Evolutionary conservation across 495 filamentous ascomycete genomes (phyloP).

Genomic region (Halenospora varia): DNA sequence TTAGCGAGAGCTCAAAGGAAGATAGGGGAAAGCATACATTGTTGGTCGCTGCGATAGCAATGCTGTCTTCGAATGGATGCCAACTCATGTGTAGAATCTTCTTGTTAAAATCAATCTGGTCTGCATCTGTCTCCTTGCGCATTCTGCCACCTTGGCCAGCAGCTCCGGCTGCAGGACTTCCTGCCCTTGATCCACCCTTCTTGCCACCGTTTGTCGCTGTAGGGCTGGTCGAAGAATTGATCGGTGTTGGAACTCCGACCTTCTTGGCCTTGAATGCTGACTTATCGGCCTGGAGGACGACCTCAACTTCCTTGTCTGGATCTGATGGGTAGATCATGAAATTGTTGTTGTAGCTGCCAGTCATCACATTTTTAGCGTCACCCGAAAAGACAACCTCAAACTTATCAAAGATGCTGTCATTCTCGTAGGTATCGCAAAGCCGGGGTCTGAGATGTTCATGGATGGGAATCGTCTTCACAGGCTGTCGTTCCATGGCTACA

Average conservation of each 20-base stretch:
- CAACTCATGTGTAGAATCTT: slow-evolving; percentile 99
- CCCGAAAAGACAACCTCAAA: slow-evolving; percentile 99
- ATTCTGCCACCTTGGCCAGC: slow-evolving; percentile 83
- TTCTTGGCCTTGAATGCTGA: slow-evolving; percentile 99
- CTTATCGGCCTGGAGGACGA: slow-evolving; percentile 96
- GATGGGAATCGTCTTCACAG: slow-evolving; percentile 97
- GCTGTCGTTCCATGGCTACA: slow-evolving; percentile 96
- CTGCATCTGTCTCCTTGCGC: slow-evolving; percentile 98
- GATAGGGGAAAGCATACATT: slow-evolving; percentile 66
- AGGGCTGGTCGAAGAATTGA: slow-evolving; percentile 72
- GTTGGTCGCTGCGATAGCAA: slow-evolving; percentile 98
- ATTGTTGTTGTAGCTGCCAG: slow-evolving; percentile 99
- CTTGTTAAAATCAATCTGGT: slow-evolving; percentile 99
- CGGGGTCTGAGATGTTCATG: slow-evolving; percentile 94
- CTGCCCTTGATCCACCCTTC: slow-evolving; percentile 80
- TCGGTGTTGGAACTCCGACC: slow-evolving; percentile 94
- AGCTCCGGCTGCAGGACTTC: slow-evolving; percentile 78
- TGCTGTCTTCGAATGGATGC: slow-evolving; percentile 99
- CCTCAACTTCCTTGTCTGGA: slow-evolving; percentile 91
- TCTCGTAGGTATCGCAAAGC: slow-evolving; percentile 97
- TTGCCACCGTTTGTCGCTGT: slow-evolving; percentile 61
- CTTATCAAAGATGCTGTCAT: slow-evolving; percentile 99
- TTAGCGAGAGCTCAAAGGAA: slow-evolving; percentile 2
- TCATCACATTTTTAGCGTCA: slow-evolving; percentile 98
- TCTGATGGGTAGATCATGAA: slow-evolving; percentile 99